Evolutionary conservation across 2,329 filamentous ascomycete genomes (phyloP).

Genomic region (Cladobotryum protrusum): DNA sequence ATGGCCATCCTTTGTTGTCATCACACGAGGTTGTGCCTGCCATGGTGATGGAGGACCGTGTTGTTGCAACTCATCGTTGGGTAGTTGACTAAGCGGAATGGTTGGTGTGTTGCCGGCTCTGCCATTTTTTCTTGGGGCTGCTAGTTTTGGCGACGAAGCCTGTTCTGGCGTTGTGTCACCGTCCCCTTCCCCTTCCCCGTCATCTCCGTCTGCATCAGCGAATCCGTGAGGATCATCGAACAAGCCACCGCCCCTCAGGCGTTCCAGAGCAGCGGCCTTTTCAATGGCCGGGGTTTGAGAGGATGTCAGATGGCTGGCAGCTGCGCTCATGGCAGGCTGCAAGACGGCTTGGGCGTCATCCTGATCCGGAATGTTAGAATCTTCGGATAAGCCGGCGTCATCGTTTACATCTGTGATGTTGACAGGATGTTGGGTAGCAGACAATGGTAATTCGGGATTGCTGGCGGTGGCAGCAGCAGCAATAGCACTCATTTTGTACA

Average conservation of each 20-base stretch:
- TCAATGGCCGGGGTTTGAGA: slow-evolving; percentile 51
- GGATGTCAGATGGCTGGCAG: slow-evolving; percentile 50
- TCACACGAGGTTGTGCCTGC: slow-evolving; percentile 15
- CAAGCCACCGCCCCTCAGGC: slow-evolving; percentile 23
- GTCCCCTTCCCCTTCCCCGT: slow-evolving; percentile 13
- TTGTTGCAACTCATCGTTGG: slow-evolving; percentile 5
- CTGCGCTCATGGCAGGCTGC: slow-evolving; percentile 51
- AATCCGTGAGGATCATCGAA: slow-evolving; percentile 19
- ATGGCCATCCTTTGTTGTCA: slow-evolving; percentile 12
- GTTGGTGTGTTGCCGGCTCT: slow-evolving; percentile 7
- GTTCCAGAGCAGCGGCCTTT: slow-evolving; percentile 50
- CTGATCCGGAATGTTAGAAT: slow-evolving; percentile 33
- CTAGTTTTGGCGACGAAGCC: slow-evolving; percentile 15
- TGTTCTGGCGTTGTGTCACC: slow-evolving; percentile 20
- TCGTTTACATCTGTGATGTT: neutral
- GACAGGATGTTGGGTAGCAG: neutral
- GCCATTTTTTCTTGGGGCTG: neutral
- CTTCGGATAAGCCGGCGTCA: slow-evolving; percentile 13
- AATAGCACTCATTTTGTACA: no score
- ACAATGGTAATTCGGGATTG: neutral
- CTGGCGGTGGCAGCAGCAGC: neutral
- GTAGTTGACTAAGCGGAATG: slow-evolving; percentile 5
- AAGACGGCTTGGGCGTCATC: slow-evolving; percentile 55
- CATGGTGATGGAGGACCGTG: slow-evolving; percentile 24
- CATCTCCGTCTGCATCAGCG: slow-evolving; percentile 13